Conservation (phyloP, 768 basidiomycete species). For the Rubroboletus pulcherrimus region DNA sequence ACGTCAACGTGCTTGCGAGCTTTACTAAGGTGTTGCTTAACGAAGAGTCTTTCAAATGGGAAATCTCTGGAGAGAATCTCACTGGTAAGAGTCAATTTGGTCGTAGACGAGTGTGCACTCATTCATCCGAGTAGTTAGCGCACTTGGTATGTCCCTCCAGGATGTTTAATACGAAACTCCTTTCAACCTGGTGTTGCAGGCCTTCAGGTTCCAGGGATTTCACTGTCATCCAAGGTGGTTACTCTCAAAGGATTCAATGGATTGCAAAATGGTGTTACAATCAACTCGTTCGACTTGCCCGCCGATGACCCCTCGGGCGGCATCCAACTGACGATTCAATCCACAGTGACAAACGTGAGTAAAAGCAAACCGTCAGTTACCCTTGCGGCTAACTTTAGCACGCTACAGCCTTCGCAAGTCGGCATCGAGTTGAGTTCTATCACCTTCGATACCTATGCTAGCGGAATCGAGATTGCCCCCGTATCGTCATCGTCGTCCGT, state of each 20-base stretch:
- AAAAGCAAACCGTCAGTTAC: no score
- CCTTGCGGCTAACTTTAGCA: conserved; percentile 6
- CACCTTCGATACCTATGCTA: conserved; percentile 56
- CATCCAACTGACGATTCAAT: conserved; percentile 61
- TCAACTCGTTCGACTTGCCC: conserved; percentile 67
- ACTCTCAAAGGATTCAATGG: conserved; percentile 70
- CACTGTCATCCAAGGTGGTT: conserved; percentile 52
- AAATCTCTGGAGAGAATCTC: conserved; percentile 60
- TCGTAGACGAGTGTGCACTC: background rate
- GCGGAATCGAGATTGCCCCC: conserved; percentile 54
- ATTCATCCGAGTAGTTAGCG: conserved; percentile 41
- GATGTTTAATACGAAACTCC: background rate
- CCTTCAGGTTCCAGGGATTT: conserved; percentile 54
- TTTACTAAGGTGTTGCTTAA: conserved; percentile 68
- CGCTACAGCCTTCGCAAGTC: conserved; percentile 63
- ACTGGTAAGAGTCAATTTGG: conserved; percentile 39
- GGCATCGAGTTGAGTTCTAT: conserved; percentile 62
- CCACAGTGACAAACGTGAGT: conserved; percentile 56
- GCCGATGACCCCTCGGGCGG: conserved; percentile 68
- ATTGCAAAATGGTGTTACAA: conserved; percentile 56
- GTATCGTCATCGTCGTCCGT: conserved; percentile 48
- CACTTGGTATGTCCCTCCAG: conserved; percentile 44
- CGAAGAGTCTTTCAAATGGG: conserved; percentile 65
- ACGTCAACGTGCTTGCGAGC: conserved; percentile 52
- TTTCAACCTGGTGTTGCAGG: conserved; percentile 32